A percentile compares a stretch with the other conserved stretches of the same genome.
Conservation (phyloP, 139 green algal species). For the Diplosphaera chodatii region DNA sequence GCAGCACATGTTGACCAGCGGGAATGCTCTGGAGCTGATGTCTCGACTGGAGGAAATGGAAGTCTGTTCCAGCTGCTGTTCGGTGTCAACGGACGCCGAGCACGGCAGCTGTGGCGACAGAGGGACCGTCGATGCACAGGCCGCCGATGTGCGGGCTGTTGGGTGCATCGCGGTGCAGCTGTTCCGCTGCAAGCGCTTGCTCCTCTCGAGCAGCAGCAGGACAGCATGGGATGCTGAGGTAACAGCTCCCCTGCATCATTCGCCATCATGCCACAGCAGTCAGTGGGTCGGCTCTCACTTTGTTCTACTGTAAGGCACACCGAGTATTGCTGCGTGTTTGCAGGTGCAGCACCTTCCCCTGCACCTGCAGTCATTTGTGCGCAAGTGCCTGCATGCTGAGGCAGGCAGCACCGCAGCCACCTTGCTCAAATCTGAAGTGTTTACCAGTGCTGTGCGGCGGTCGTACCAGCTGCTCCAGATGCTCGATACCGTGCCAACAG, state of each 20-base stretch:
- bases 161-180: constrained; percentile 25
- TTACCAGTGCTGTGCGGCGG: constrained; percentile 17
- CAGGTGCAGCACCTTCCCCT: constrained; percentile 10
- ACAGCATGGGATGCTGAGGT: background rate
- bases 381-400: constrained; percentile 10
- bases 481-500: too few relatives aligned
- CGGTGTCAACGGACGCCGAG: too few relatives aligned
- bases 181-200: constrained; percentile 8
- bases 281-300: too few relatives aligned
- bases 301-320: too few relatives aligned
- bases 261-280: too few relatives aligned
- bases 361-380: constrained; percentile 10
- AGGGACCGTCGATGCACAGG: background rate
- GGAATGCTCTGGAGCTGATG: background rate
- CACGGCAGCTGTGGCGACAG: too few relatives aligned
- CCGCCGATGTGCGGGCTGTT: constrained; percentile 20
- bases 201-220: background rate
- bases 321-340: too few relatives aligned
- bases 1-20: too few relatives aligned
- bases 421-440: constrained; percentile 29
- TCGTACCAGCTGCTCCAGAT: constrained; percentile 18
- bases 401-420: background rate
- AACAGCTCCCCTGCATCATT: too few relatives aligned
- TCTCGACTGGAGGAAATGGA: background rate
- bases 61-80: too few relatives aligned